Conservation (phyloP, 2,329 filamentous ascomycete species). For the Penicillium aurantiogriseum region DNA sequence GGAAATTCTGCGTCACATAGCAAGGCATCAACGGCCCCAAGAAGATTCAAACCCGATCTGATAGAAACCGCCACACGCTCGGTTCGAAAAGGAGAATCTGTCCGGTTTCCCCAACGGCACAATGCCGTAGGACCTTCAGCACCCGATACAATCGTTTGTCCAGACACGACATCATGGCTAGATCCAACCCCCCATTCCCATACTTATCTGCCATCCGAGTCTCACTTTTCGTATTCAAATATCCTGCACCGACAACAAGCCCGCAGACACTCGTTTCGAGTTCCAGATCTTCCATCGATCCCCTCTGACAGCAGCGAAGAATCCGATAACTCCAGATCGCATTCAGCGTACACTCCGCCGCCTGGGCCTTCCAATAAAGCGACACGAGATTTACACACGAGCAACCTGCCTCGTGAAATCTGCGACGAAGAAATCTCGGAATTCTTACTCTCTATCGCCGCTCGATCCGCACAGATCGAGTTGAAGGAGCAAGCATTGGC, state of each 20-base stretch:
- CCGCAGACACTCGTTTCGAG: conserved; percentile 57
- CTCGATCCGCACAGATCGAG: conserved; percentile 75
- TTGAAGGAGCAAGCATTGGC: conserved; percentile 63
- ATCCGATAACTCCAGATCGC: conserved; percentile 40
- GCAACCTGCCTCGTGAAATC: conserved; percentile 48
- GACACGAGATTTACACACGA: conserved; percentile 33
- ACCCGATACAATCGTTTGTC: neutral
- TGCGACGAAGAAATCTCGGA: conserved; percentile 74
- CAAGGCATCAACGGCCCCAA: conserved; percentile 10
- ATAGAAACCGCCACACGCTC: conserved; percentile 35
- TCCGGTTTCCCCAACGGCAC: conserved; percentile 39
- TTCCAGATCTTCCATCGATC: conserved; percentile 62
- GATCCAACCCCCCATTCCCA: conserved; percentile 44
- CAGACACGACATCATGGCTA: conserved; percentile 15
- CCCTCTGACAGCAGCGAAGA: conserved; percentile 59
- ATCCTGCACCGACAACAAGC: conserved; percentile 39
- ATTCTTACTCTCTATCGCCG: conserved; percentile 76
- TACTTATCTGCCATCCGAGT: conserved; percentile 55
- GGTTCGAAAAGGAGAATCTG: conserved; percentile 27
- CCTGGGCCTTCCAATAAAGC: conserved; percentile 30
- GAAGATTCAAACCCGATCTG: conserved; percentile 33
- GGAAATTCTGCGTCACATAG: conserved; percentile 8
- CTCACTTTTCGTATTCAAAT: conserved; percentile 46
- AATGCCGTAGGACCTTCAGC: conserved; percentile 8
- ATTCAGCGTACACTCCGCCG: conserved; percentile 46